Percentiles rank a stretch among this genome's conserved stretches.
phyloP scores from a whole-genome alignment of 2,329 filamentous ascomycete genomes.

The Hypocrella siamensis region DNA sequence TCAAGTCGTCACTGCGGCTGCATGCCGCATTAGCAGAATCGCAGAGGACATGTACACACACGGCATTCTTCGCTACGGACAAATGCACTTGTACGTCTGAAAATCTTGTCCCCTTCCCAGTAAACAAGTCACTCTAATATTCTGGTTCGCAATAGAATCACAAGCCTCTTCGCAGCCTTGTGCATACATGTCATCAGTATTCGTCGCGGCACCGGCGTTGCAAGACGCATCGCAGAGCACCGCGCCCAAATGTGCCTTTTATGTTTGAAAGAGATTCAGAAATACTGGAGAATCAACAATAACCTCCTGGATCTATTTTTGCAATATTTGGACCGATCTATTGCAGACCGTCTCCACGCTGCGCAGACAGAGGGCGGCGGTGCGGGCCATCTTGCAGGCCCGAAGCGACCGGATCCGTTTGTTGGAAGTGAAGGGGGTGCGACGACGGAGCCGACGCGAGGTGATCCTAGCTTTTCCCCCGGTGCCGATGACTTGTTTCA shows the following conservation, averaged over 20 bases:
- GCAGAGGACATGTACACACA: constrained; percentile 21
- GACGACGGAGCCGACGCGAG: not conserved
- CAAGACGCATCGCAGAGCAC: constrained; percentile 19
- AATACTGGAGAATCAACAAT: constrained; percentile 25
- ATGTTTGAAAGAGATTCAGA: constrained; percentile 20
- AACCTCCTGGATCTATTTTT: constrained; percentile 21
- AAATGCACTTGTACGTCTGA: constrained; percentile 21
- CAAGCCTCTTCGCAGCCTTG: constrained; percentile 19
- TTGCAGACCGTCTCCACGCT: constrained; percentile 17
- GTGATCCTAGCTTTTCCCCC: too few relatives aligned
- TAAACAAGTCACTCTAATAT: too few relatives aligned
- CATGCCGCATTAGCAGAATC: constrained; percentile 19
- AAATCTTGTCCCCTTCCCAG: too few relatives aligned
- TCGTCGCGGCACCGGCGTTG: constrained; percentile 15
- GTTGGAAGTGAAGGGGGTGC: not conserved
- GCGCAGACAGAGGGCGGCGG: constrained; percentile 4
- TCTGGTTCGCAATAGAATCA: too few relatives aligned
- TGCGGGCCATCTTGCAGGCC: constrained; percentile 1
- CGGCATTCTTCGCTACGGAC: constrained; percentile 17
- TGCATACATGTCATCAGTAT: constrained; percentile 22
- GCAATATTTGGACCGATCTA: constrained; percentile 21
- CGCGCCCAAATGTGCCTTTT: constrained; percentile 21
- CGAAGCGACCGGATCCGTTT: constrained; percentile 2
- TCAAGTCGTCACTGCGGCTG: constrained; percentile 15
- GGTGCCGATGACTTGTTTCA: constrained; percentile 15